These are phyloP conservation scores for Chloris gayana DNA, from an alignment of 176 grass and related monocot species.

Conservation along the genomic window DNA sequence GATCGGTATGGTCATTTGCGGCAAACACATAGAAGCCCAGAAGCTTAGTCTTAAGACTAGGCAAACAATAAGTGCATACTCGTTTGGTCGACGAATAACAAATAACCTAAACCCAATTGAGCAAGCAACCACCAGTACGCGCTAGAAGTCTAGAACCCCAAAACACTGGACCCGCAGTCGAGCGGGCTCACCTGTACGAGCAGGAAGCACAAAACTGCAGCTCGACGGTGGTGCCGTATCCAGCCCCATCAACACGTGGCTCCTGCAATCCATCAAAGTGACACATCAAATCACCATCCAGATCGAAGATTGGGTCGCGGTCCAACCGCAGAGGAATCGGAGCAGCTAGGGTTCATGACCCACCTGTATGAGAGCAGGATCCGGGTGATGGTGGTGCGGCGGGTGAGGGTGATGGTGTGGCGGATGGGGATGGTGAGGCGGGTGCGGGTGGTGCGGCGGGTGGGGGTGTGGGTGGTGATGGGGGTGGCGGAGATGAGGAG, in stretches of 20 bases:
- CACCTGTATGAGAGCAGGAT: slow-evolving; percentile 44
- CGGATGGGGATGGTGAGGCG: slow-evolving; percentile 1
- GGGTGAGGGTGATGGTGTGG: slow-evolving; percentile 30
- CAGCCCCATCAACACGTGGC: slow-evolving; percentile 53
- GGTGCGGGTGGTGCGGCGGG: slow-evolving; percentile 9
- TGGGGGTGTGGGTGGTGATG: slow-evolving; percentile 46
- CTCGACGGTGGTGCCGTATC: slow-evolving; percentile 72
- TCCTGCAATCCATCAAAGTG: slow-evolving; percentile 36
- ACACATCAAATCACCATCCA: slow-evolving; percentile 7
- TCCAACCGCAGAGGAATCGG: background rate
- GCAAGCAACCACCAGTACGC: background rate
- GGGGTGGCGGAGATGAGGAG: slow-evolving; percentile 62
- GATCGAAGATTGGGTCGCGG: slow-evolving; percentile 25
- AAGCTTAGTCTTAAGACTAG: background rate
- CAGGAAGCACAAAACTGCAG: slow-evolving; percentile 91
- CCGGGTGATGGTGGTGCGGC: slow-evolving; percentile 41
- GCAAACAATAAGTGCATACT: background rate
- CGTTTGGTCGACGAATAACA: background rate
- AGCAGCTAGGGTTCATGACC: slow-evolving; percentile 34
- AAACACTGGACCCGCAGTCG: background rate
- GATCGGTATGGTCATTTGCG: background rate
- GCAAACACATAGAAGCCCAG: background rate
- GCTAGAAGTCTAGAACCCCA: background rate
- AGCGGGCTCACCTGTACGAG: slow-evolving; percentile 68
- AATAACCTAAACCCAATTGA: background rate